phyloP scores from a whole-genome alignment of 495 filamentous ascomycete genomes.

The Lophiostoma macrostomum region DNA sequence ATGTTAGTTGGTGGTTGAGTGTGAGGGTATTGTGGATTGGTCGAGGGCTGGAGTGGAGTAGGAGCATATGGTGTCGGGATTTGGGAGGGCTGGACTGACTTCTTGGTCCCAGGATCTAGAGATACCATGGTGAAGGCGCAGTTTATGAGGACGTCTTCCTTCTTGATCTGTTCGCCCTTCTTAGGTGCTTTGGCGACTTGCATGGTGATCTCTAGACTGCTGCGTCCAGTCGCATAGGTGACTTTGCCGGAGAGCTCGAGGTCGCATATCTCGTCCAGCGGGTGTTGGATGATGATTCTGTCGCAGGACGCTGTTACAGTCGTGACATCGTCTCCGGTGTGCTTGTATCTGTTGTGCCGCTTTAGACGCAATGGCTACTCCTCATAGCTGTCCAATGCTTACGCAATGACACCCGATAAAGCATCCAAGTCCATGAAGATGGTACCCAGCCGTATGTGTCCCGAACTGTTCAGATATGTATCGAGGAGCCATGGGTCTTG shows the following conservation, averaged over 20 bases:
- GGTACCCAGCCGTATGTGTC: conserved; percentile 65
- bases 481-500: conserved; percentile 70
- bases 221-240: conserved; percentile 74
- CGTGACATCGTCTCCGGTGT: conserved; percentile 72
- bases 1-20: conserved; percentile 3
- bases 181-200: conserved; percentile 65
- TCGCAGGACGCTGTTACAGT: conserved; percentile 82
- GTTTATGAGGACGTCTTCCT: conserved; percentile 70
- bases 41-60: too few relatives aligned
- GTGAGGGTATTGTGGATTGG: too few relatives aligned
- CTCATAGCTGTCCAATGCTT: background rate
- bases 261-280: conserved; percentile 75
- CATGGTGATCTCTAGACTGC: conserved; percentile 76
- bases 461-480: conserved; percentile 64
- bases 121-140: conserved; percentile 87
- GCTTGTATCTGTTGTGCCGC: conserved; percentile 52
- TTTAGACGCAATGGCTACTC: background rate
- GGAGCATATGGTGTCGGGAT: too few relatives aligned
- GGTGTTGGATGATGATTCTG: conserved; percentile 70
- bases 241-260: conserved; percentile 77
- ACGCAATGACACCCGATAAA: conserved; percentile 73
- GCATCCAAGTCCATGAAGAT: conserved; percentile 83
- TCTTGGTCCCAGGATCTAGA: conserved; percentile 69
- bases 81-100: conserved; percentile 39
- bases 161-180: conserved; percentile 55